Base-by-base conservation (phyloP, 805 yeast species). In the Candida maris region DNA sequence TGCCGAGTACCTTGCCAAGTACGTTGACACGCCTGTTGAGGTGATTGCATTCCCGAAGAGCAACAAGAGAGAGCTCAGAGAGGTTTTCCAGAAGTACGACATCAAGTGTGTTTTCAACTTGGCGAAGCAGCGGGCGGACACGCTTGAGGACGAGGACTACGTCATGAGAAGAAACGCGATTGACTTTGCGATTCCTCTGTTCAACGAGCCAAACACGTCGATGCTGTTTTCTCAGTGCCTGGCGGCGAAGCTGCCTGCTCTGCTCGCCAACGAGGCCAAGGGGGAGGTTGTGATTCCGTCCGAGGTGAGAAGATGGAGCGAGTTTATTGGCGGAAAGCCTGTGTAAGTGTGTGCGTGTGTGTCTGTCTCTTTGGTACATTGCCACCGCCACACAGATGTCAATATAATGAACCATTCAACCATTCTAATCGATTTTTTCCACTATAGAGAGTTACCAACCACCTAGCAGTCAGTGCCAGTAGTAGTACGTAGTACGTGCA, bases 141-240 rank as follows among this genome's bases (percentile, higher is more conserved):
- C 75, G 46, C 72, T 86, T 46, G 64, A 77, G 46, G 97, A 93
- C 57, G 82, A 84, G 64, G 97, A 93, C 66, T 93, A 93, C 64
- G 81, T 91, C 40, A 93, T 93, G 98, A 83, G 99, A 73, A 83
- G 99, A 71, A 93, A 93, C 62, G 97, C 99, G 32, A 94, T 93
- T 67, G 99, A 93, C 64, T 93, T 93, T 61, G 97, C 85, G 42
- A 82, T 91, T 56, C 96, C 98, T 28, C 71, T 93, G 59, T 91
- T 93, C 72, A 93, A 91, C 60, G 99, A 93, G 70, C 96, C 97
- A 47, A 80, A 87, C 60, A 94, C 98, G 16, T 83, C 96, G 2
- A 59, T 80, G 52, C 67, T 93, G 51, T 93, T 93, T 64, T 88
- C 97, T 16, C 68, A 79, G 57, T 85, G 95, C 46, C 71, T 93